These are phyloP conservation scores for Colletotrichum abscissum DNA, from an alignment of 2,329 filamentous ascomycete genomes.

Conservation along the genomic window DNA sequence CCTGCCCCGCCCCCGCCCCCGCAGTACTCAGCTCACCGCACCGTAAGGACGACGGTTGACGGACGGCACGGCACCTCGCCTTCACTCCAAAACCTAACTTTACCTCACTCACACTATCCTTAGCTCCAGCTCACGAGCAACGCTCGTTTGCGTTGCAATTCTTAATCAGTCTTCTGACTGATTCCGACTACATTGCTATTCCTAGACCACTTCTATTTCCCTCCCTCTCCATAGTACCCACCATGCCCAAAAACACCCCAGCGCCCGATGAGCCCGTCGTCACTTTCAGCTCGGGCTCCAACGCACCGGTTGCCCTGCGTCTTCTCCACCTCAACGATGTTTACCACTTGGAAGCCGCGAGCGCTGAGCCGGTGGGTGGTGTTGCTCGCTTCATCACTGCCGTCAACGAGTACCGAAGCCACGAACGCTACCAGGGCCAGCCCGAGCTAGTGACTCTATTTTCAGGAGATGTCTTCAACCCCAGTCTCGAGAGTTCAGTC, in stretches of 20 bases:
- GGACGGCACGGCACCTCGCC: conserved; percentile 8
- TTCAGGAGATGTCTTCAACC: conserved; percentile 93
- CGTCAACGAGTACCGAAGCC: conserved; percentile 77
- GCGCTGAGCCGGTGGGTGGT: conserved; percentile 86
- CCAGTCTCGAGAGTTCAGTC: conserved; percentile 86
- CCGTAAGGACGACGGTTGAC: not conserved
- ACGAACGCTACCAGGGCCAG: conserved; percentile 70
- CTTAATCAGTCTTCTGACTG: not conserved
- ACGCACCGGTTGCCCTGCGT: conserved; percentile 74
- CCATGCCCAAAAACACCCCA: conserved; percentile 33
- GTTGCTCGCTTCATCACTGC: conserved; percentile 83
- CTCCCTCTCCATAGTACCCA: not conserved
- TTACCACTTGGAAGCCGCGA: conserved; percentile 83
- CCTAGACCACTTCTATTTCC: not conserved
- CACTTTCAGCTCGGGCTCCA: conserved; percentile 45
- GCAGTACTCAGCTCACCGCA: conserved; percentile 7
- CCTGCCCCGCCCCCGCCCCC: conserved; percentile 3
- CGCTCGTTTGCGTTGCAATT: not conserved
- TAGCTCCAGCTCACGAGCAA: conserved; percentile 13
- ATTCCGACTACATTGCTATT: conserved; percentile 14
- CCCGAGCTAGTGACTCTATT: conserved; percentile 81
- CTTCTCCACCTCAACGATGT: conserved; percentile 94
- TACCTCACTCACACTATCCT: not conserved
- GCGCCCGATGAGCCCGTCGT: conserved; percentile 36
- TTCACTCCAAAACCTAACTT: not conserved